Percentiles rank a stretch among this genome's conserved stretches.
phyloP scores from a whole-genome alignment of 139 green algal species.

The Chlamydomonas asymmetrica region DNA sequence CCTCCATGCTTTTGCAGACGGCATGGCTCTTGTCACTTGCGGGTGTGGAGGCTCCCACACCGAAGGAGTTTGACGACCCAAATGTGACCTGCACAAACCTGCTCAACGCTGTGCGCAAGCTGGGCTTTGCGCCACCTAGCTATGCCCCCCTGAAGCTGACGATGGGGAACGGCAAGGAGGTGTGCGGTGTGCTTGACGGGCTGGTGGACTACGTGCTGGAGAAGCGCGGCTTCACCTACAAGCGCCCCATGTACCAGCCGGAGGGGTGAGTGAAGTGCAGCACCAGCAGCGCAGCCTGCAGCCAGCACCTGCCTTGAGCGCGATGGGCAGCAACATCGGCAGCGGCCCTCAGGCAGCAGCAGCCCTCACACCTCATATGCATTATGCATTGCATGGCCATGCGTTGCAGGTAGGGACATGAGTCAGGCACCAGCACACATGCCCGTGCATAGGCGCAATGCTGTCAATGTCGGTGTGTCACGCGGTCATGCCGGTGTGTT shows the following conservation, averaged over 20 bases:
- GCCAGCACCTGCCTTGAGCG: no score
- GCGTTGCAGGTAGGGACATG: no score
- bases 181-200: constrained; percentile 60
- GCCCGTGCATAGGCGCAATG: no score
- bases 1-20: constrained; percentile 35
- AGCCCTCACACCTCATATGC: no score
- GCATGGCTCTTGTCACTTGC: constrained; percentile 61
- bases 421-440: no score
- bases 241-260: constrained; percentile 45
- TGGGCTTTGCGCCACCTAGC: constrained; percentile 52
- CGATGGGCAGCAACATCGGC: no score
- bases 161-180: constrained; percentile 60
- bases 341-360: no score
- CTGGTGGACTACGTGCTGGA: constrained; percentile 62
- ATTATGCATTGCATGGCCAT: no score
- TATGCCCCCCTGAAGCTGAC: constrained; percentile 69
- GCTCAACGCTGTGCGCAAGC: constrained; percentile 35
- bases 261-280: constrained; percentile 45
- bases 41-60: constrained; percentile 45
- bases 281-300: no score
- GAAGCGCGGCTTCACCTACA: constrained; percentile 46
- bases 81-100: constrained; percentile 59
- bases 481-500: no score
- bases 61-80: constrained; percentile 81
- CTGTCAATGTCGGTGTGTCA: no score